phyloP scores from a whole-genome alignment of 306 rosid genomes.

The Castanea crenata region DNA sequence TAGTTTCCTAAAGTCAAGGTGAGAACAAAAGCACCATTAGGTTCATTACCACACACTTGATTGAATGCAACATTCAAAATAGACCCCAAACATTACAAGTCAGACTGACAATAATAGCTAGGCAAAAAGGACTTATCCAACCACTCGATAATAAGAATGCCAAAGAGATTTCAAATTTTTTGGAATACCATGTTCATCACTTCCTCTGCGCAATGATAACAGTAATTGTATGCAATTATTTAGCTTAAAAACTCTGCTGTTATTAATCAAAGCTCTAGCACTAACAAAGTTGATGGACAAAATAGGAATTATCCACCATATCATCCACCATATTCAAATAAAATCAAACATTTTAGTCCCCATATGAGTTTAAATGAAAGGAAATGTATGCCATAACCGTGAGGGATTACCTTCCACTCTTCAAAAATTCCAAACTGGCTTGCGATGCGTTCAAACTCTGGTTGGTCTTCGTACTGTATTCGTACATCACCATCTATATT shows the following conservation, averaged over 20 bases:
- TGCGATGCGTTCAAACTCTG: slow-evolving; percentile 71
- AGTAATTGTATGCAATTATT: neutral
- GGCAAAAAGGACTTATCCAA: neutral
- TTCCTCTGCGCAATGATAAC: neutral
- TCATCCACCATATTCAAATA: neutral
- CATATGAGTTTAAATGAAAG: slow-evolving; percentile 6
- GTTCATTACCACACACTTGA: no score
- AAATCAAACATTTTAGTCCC: slow-evolving; percentile 7
- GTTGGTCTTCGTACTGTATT: slow-evolving; percentile 58
- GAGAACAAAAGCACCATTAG: neutral
- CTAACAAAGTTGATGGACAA: neutral
- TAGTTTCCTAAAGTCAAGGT: neutral
- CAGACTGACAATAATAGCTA: neutral
- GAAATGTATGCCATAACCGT: slow-evolving; percentile 9
- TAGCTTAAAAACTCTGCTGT: neutral
- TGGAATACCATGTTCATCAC: neutral
- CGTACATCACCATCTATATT: slow-evolving; percentile 75
- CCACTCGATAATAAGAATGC: neutral
- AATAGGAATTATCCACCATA: neutral
- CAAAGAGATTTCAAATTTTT: neutral
- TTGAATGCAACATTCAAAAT: neutral
- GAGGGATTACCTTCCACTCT: slow-evolving; percentile 87
- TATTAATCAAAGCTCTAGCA: neutral
- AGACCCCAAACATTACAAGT: no score
- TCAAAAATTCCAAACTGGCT: slow-evolving; percentile 81